Base-by-base conservation (phyloP, 2,329 filamentous ascomycete species). In the Herpomyces periplanetae region DNA sequence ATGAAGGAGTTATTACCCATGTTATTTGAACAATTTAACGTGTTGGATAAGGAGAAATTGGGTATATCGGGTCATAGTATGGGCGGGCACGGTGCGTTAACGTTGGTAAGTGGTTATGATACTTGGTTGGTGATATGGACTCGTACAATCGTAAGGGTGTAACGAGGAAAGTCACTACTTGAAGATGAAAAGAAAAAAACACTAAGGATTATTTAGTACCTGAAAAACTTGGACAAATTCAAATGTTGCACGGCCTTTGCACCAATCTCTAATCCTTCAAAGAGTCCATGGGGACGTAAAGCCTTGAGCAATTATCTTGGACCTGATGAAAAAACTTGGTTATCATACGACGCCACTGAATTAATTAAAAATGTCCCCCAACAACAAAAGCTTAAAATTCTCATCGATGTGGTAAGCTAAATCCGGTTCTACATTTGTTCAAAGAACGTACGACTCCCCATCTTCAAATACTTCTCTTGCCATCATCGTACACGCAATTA, bases 71-170 rank as follows among this genome's bases (percentile, higher is more conserved):
- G 80, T 4, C 80, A 96, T 44, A 73, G 61, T 31, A 96, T 96
- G 80, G 80, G 80, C 28, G 80, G 80, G 0, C 80, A 96, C 39
- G 80, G 80, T 26, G 80, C 80, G 17, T 45, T 96, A 29, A 87
- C 73, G 17, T 43, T 91, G 30, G 49, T 54, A 33, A 18, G 33
- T 24, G 4, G 6, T 13, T 10, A 6, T n/a, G 5, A 8, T n/a
- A 4, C 17, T 13, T 6, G 3, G 6, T 5, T 8, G 10, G 16
- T 5, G 18, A 7, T 4, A 9, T 8, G 19, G 8, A 5, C 5
- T n/a, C 5, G 7, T 9, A n/a, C n/a, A n/a, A n/a, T n/a, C n/a
- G n/a, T n/a, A n/a, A n/a, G 7, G 14, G n/a, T 15, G 7, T 15
- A 8, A n/a, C 14, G 14, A 15, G 14, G 14, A 15, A n/a, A 15